Conservation (phyloP, 2,329 filamentous ascomycete species). For the Colletotrichum musae region DNA sequence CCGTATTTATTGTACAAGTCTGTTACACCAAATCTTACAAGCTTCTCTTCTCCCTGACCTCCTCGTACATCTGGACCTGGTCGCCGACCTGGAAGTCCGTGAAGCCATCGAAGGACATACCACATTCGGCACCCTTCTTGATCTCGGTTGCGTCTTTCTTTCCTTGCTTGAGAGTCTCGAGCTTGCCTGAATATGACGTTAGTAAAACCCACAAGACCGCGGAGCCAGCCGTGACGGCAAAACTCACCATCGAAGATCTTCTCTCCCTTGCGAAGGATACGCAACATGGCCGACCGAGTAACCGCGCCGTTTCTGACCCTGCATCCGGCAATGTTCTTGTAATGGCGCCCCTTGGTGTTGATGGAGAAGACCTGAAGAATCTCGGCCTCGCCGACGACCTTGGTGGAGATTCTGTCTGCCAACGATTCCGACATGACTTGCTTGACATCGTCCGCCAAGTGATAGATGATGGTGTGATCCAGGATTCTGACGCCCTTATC, state of each 20-base stretch:
- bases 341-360: conserved; percentile 79
- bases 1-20: conserved; percentile 9
- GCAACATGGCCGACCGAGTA: conserved; percentile 73
- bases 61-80: conserved; percentile 89
- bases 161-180: conserved; percentile 88
- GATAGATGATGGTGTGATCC: conserved; percentile 90
- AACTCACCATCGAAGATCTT: conserved; percentile 85
- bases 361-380: conserved; percentile 88
- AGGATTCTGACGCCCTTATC: conserved; percentile 81
- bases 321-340: conserved; percentile 86
- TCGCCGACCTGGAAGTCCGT: conserved; percentile 85
- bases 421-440: conserved; percentile 78
- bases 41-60: conserved; percentile 78
- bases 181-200: conserved; percentile 70
- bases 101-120: conserved; percentile 87
- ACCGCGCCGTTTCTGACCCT: conserved; percentile 87
- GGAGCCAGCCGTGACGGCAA: not conserved
- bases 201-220: not conserved
- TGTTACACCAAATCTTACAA: conserved; percentile 54
- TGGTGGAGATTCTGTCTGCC: conserved; percentile 74
- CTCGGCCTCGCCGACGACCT: conserved; percentile 90
- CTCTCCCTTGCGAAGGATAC: conserved; percentile 79
- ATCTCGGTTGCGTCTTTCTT: conserved; percentile 94
- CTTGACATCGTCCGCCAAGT: conserved; percentile 81
- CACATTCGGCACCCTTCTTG: conserved; percentile 94